Evolutionary conservation across 495 filamentous ascomycete genomes (phyloP).

Genomic region (Lophiostoma macrostomum): DNA sequence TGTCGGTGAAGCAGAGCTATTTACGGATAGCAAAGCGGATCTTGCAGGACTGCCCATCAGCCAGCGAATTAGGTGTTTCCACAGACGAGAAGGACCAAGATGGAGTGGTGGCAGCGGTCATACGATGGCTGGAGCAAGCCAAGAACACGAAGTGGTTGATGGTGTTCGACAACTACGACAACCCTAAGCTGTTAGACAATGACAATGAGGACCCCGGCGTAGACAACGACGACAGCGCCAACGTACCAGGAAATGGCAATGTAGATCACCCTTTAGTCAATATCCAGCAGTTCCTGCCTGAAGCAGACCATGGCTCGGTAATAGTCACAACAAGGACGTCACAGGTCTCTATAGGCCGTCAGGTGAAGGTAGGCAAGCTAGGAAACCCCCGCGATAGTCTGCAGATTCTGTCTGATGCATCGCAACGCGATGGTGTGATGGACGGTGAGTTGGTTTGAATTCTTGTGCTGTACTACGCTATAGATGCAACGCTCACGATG

Average conservation of each 20-base stretch:
- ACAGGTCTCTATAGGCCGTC: conserved; percentile 35
- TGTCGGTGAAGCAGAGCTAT: conserved; percentile 41
- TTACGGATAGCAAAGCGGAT: conserved; percentile 35
- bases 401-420: conserved; percentile 40
- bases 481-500: conserved; percentile 11
- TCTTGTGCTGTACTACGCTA: conserved; percentile 16
- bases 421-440: conserved; percentile 33
- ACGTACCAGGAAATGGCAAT: conserved; percentile 22
- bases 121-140: conserved; percentile 38
- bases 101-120: conserved; percentile 36
- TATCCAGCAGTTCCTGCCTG: conserved; percentile 40
- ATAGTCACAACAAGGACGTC: conserved; percentile 46
- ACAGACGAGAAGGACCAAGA: conserved; percentile 28
- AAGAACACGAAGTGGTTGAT: conserved; percentile 40
- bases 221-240: conserved; percentile 37
- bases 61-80: conserved; percentile 18
- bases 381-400: conserved; percentile 37
- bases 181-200: conserved; percentile 27
- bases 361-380: conserved; percentile 39
- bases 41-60: conserved; percentile 32
- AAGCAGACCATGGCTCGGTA: conserved; percentile 41
- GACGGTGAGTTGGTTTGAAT: conserved; percentile 22
- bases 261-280: conserved; percentile 29
- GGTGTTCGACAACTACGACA: conserved; percentile 38
- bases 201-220: conserved; percentile 16